These are phyloP conservation scores for Yamadazyma dendronema DNA, from an alignment of 1,139 yeast species.

Conservation along the genomic window DNA sequence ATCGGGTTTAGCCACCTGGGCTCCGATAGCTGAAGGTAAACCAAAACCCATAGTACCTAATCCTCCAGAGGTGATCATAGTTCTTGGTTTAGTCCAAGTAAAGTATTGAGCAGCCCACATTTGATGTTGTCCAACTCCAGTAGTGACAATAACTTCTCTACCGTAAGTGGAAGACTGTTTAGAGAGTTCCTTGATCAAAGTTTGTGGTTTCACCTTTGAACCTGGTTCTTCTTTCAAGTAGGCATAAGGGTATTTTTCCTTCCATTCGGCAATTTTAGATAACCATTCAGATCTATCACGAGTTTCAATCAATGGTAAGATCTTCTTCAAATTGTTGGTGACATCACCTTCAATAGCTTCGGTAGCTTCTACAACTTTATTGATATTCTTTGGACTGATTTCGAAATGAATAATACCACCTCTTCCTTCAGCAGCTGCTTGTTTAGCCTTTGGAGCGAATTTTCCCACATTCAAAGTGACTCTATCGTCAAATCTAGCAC, in stretches of 20 bases:
- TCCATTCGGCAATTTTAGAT: constrained; percentile 72
- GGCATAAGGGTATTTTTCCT: constrained; percentile 77
- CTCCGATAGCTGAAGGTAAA: constrained; percentile 96
- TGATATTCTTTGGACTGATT: constrained; percentile 92
- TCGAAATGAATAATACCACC: constrained; percentile 98
- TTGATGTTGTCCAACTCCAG: constrained; percentile 99
- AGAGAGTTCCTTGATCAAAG: constrained; percentile 77
- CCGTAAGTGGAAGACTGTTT: constrained; percentile 65
- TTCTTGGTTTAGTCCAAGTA: constrained; percentile 88
- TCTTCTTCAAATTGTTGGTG: constrained; percentile 65
- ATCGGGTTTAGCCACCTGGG: constrained; percentile 93
- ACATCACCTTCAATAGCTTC: constrained; percentile 98
- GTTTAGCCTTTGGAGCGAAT: constrained; percentile 91
- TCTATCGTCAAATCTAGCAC: constrained; percentile 98
- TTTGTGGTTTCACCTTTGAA: constrained; percentile 88
- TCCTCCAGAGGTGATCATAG: constrained; percentile 96
- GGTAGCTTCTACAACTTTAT: constrained; percentile 95
- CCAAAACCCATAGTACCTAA: constrained; percentile 99
- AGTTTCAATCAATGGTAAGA: constrained; percentile 66
- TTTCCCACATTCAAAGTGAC: constrained; percentile 84
- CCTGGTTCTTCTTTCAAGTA: constrained; percentile 78
- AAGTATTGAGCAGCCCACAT: constrained; percentile 99
- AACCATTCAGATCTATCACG: constrained; percentile 78
- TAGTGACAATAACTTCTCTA: constrained; percentile 82
- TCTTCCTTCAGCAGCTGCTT: constrained; percentile 81